Evolutionary conservation across 2,329 filamentous ascomycete species (phyloP).

Genomic region (Colletotrichum gloeosporioides): DNA sequence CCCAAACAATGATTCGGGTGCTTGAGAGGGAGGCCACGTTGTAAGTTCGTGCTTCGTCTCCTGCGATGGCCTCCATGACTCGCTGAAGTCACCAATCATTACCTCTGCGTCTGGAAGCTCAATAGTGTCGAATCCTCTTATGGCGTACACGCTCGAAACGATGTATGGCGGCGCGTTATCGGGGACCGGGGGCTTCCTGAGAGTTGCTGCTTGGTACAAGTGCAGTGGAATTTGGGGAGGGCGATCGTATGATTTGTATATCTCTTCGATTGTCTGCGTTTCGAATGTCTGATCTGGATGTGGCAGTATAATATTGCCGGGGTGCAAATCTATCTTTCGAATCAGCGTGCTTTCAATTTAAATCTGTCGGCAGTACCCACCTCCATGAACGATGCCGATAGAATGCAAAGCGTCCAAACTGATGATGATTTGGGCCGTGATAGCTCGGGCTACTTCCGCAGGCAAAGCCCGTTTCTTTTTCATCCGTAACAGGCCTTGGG

Average conservation of each 20-base stretch:
- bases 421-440: accelerated
- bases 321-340: neutral
- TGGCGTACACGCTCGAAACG: neutral
- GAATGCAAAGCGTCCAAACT: neutral
- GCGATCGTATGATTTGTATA: neutral
- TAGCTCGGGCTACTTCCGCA: neutral
- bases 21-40: neutral
- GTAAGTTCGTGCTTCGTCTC: neutral
- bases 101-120: neutral
- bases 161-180: neutral
- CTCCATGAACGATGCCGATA: neutral
- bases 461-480: neutral
- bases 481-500: neutral
- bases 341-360: neutral
- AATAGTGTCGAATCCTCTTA: neutral
- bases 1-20: neutral
- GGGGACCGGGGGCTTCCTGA: neutral
- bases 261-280: neutral
- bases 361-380: neutral
- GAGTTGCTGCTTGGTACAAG: neutral
- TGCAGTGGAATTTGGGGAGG: neutral
- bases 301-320: neutral
- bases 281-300: neutral
- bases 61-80: neutral
- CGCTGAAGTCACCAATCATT: neutral